Base-by-base conservation (phyloP, 2,329 filamentous ascomycete species). In the Talaromyces sp. region DNA sequence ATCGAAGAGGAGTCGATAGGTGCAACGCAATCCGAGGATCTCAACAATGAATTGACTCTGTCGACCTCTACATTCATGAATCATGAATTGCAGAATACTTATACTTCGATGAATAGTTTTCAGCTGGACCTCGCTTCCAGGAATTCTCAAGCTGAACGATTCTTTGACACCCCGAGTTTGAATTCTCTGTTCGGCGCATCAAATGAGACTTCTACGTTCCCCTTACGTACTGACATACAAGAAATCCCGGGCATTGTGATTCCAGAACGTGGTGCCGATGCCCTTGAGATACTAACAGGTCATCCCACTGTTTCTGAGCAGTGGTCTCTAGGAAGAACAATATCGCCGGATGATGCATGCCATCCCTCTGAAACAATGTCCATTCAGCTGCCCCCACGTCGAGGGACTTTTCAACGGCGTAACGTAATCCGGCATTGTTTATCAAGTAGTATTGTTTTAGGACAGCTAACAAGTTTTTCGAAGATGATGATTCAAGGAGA, bases 401-500 rank as follows among this genome's bases (percentile, higher is more conserved):
- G 56, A 9, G 56, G 48, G 39, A 48, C 40, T 11, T 57, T 63
- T 33, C 57, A 60, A 23, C 23, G 25, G 8, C 62, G 57, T 31
- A 52, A 55, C 21, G 23, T 56, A 50, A 52, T 63, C 11, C 44
- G 40, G 40, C 31, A 60, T 54, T 60, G 55, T 25, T 35, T 52
- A 31, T 31, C 58, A n/a, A 63, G 57, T 39, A 63, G 58, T 6
- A 46, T 63, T 31, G 39, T 40, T 28, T 31, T 60, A 31, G 62
- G 62, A 1, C 62, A 63, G 28, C n/a, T 63, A 12, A 50, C 50
- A 3, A 46, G 33, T 18, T 63, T 50, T n/a, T 33, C 62, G 1
- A 60, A 63, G 40, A 63, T 63, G 62, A 40, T 63, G 62, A 57
- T 50, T 18, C 62, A 57, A n/a, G 62, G 58, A 12, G 40, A 57